A percentile compares a stretch with the other conserved stretches of the same genome.
phyloP scores from a whole-genome alignment of 2,329 filamentous ascomycete genomes.

The Colletotrichum karsti region DNA sequence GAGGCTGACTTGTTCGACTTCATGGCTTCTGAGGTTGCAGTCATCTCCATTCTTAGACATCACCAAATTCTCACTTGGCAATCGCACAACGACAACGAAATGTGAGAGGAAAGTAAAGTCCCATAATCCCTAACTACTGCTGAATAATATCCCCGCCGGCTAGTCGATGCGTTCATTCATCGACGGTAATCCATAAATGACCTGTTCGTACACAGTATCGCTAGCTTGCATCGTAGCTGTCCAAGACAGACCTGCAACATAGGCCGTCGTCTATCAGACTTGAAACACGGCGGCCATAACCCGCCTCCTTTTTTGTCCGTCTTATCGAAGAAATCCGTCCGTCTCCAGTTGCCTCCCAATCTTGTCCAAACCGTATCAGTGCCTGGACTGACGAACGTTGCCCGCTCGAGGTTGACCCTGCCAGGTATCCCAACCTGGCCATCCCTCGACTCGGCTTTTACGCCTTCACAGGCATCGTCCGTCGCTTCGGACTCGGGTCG shows the following conservation, averaged over 20 bases:
- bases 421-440: constrained; percentile 31
- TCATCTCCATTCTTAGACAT: too few relatives aligned
- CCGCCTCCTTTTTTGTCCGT: background rate
- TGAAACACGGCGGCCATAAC: background rate
- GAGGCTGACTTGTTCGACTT: background rate
- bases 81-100: background rate
- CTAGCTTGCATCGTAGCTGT: constrained; percentile 12
- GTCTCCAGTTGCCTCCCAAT: constrained; percentile 15
- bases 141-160: constrained; percentile 5
- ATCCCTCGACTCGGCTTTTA: constrained; percentile 29
- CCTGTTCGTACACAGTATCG: constrained; percentile 17
- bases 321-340: constrained; percentile 9
- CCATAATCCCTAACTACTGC: constrained; percentile 6
- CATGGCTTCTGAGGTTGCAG: background rate
- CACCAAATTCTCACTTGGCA: background rate
- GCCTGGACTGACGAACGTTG: constrained; percentile 14
- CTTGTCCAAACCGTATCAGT: constrained; percentile 12
- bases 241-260: constrained; percentile 2
- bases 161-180: constrained; percentile 17
- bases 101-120: constrained; percentile 10
- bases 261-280: background rate
- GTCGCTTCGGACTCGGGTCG: constrained; percentile 19
- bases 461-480: constrained; percentile 21
- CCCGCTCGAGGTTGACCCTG: constrained; percentile 26
- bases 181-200: constrained; percentile 14